Conservation (phyloP, 768 basidiomycete genomes). For the Phlebiopsis flavidoalba region DNA sequence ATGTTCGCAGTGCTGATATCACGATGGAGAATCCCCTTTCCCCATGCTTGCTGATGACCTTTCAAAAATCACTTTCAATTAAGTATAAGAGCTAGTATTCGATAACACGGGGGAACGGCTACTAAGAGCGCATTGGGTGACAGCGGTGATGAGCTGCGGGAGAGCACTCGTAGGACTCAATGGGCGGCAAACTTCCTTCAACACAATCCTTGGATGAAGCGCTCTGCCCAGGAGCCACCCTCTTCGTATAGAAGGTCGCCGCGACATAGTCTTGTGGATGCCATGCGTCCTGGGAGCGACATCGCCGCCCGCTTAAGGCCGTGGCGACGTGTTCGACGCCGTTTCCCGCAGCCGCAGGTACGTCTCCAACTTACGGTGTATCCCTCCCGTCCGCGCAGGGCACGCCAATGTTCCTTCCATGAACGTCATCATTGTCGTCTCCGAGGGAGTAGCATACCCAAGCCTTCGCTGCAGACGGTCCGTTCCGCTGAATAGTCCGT, state of each 20-base stretch:
- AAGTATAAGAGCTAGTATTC: not conserved
- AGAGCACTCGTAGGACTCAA: not conserved
- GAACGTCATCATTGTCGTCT: not conserved
- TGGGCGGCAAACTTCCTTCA: not conserved
- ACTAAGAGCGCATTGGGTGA: not conserved
- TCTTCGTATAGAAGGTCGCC: not conserved
- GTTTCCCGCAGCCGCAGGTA: not conserved
- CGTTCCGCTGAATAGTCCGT: slow-evolving; percentile 2
- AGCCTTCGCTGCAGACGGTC: slow-evolving; percentile 21
- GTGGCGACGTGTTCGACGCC: not conserved
- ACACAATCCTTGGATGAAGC: not conserved
- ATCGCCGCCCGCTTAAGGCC: not conserved
- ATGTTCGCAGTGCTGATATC: slow-evolving; percentile 8
- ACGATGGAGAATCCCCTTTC: slow-evolving; percentile 1
- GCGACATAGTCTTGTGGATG: not conserved
- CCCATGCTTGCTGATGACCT: slow-evolving; percentile 4
- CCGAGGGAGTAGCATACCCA: slow-evolving; percentile 21
- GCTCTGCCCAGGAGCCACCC: not conserved
- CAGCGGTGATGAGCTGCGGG: not conserved
- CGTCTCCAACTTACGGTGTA: not conserved
- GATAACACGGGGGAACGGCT: not conserved
- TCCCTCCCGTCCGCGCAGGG: not conserved
- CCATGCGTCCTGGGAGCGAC: not conserved
- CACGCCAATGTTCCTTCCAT: slow-evolving; percentile 2
- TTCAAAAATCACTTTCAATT: not conserved